Evolutionary conservation across 495 filamentous ascomycete genomes (phyloP).

Genomic region (Trichocladium antarcticum): DNA sequence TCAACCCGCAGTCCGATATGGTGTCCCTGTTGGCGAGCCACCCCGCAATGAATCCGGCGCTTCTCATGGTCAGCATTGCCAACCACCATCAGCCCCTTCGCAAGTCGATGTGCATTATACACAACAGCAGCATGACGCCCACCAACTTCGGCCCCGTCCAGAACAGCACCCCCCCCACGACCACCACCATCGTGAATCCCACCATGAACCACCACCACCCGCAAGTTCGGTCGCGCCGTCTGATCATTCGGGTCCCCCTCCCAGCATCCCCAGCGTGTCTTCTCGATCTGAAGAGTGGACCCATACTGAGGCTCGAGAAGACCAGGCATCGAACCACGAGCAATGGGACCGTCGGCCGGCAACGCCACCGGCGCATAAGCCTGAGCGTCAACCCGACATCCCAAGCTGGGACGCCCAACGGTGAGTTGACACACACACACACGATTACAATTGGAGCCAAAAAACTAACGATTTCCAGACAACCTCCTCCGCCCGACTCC

Average conservation of each 20-base stretch:
- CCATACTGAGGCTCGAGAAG: constrained; percentile 32
- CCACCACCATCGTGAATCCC: constrained; percentile 6
- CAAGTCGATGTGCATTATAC: constrained; percentile 9
- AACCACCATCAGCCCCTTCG: constrained; percentile 6
- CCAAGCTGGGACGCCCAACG: constrained; percentile 34
- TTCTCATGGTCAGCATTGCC: constrained; percentile 23
- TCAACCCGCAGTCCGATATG: constrained; percentile 29
- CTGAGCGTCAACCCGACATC: constrained; percentile 15
- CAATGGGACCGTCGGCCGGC: constrained; percentile 16
- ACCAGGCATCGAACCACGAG: constrained; percentile 31
- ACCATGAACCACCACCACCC: constrained; percentile 11
- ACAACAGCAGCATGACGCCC: constrained; percentile 16
- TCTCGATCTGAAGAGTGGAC: constrained; percentile 23
- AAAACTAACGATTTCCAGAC: constrained; percentile 36
- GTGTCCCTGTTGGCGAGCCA: constrained; percentile 23
- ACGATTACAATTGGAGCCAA: background rate
- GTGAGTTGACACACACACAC: constrained; percentile 12
- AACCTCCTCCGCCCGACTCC: constrained; percentile 61
- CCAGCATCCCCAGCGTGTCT: constrained; percentile 20
- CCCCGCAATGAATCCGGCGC: constrained; percentile 1
- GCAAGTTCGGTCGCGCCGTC: constrained; percentile 9
- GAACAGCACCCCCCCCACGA: constrained; percentile 8
- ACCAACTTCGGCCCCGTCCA: background rate
- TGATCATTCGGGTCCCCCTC: constrained; percentile 10
- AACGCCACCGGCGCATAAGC: constrained; percentile 20